phyloP scores from a whole-genome alignment of 225 moss, liverwort and hornwort genomes.

The Sphagnum contortum region DNA sequence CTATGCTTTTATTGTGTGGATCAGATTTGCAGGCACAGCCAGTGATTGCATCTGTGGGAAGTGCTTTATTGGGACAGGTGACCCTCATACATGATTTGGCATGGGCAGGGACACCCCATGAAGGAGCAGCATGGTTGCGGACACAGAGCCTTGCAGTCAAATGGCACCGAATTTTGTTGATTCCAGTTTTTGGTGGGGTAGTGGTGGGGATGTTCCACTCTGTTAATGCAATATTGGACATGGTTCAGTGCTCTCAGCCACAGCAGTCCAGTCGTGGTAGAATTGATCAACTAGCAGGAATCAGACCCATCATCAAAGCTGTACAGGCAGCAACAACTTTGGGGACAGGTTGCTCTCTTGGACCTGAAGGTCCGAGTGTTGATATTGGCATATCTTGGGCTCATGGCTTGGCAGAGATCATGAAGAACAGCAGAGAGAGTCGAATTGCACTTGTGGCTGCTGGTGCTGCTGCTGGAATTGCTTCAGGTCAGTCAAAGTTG shows the following conservation, averaged over 20 bases:
- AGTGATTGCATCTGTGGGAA: no score
- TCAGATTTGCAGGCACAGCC: no score
- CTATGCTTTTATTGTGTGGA: no score
- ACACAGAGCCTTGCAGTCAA: slow-evolving; percentile 62
- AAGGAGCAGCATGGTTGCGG: slow-evolving; percentile 88
- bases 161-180: slow-evolving; percentile 68
- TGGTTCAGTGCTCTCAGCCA: slow-evolving; percentile 40
- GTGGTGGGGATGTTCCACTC: slow-evolving; percentile 80
- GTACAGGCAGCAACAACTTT: slow-evolving; percentile 73
- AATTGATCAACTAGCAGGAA: slow-evolving; percentile 62
- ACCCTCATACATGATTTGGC: slow-evolving; percentile 75
- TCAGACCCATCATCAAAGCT: slow-evolving; percentile 61
- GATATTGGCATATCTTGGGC: slow-evolving; percentile 99
- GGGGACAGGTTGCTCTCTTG: slow-evolving; percentile 81
- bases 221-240: slow-evolving; percentile 48
- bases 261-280: slow-evolving; percentile 16
- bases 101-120: slow-evolving; percentile 74
- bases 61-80: slow-evolving; percentile 25
- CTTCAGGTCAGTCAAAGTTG: slow-evolving; percentile 47
- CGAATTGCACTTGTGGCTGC: slow-evolving; percentile 91
- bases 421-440: slow-evolving; percentile 91
- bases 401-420: slow-evolving; percentile 77
- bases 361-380: slow-evolving; percentile 95
- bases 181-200: slow-evolving; percentile 83
- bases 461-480: slow-evolving; percentile 97